These are phyloP conservation scores for Chalciporus pseudorubinellus DNA, from an alignment of 768 basidiomycete species.

Conservation along the genomic window DNA sequence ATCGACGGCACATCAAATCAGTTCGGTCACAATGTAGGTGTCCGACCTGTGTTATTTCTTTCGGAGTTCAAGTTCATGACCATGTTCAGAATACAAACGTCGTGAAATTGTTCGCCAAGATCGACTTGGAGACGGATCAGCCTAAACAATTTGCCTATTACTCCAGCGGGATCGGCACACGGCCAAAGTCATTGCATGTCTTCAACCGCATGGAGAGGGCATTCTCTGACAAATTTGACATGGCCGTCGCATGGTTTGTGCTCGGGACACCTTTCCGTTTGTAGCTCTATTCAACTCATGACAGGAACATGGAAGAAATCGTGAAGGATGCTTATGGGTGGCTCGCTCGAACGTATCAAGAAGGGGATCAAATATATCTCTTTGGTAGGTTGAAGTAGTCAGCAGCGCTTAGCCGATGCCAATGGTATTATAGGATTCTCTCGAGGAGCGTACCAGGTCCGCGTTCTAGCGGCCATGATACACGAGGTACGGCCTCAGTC, in stretches of 20 bases:
- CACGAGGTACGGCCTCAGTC: constrained; percentile 23
- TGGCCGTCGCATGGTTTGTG: constrained; percentile 33
- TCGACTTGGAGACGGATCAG: constrained; percentile 11
- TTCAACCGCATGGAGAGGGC: constrained; percentile 6
- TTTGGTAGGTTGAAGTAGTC: constrained; percentile 19
- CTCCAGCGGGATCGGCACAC: constrained; percentile 36
- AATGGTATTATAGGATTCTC: constrained; percentile 33
- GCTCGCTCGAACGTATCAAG: constrained; percentile 26
- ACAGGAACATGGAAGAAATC: constrained; percentile 35
- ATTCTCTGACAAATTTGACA: constrained; percentile 22
- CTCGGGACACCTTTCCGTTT: not conserved
- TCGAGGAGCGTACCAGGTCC: constrained; percentile 39
- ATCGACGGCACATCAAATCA: constrained; percentile 9
- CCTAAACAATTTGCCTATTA: constrained; percentile 31
- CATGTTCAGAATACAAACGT: constrained; percentile 30
- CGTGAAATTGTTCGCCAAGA: constrained; percentile 25
- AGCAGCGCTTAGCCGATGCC: not conserved
- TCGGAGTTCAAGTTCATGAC: not conserved
- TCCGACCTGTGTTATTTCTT: not conserved
- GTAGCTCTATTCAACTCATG: not conserved
- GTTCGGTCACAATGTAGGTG: constrained; percentile 5
- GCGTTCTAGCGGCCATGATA: constrained; percentile 39
- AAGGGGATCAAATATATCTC: constrained; percentile 29
- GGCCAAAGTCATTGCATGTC: constrained; percentile 20
- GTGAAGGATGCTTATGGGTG: constrained; percentile 32